Evolutionary conservation across 805 yeast genomes (phyloP).

Genomic region (Vanderwaltozyma yarrowii): DNA sequence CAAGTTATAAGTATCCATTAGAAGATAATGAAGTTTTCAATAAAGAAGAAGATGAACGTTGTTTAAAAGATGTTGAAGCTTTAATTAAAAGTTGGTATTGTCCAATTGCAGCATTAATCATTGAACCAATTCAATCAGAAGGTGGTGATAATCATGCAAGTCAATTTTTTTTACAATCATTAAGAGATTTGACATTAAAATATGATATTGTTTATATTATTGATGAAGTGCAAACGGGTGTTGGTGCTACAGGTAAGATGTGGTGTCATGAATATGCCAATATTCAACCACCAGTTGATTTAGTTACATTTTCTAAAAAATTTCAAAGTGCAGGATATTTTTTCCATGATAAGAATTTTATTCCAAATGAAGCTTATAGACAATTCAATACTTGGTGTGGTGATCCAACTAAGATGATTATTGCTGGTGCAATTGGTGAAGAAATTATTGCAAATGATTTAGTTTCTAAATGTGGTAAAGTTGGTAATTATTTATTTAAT

Average conservation of each 20-base stretch:
- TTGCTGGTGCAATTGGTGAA: constrained; percentile 50
- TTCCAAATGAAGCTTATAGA: constrained; percentile 53
- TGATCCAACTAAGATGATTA: constrained; percentile 57
- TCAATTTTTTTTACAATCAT: constrained; percentile 47
- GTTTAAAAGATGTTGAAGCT: constrained; percentile 66
- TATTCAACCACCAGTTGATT: constrained; percentile 51
- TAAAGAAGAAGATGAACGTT: constrained; percentile 68
- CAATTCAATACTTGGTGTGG: constrained; percentile 78
- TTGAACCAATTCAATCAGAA: constrained; percentile 80
- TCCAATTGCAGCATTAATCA: constrained; percentile 81
- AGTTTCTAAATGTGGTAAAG: constrained; percentile 37
- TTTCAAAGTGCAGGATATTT: constrained; percentile 67
- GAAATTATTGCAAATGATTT: constrained; percentile 42
- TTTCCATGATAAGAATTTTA: constrained; percentile 47
- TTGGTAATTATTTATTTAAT: constrained; percentile 44
- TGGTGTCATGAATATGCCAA: constrained; percentile 69
- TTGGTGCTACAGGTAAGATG: constrained; percentile 61
- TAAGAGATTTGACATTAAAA: constrained; percentile 50
- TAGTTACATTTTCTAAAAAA: constrained; percentile 63
- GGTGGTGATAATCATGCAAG: constrained; percentile 72
- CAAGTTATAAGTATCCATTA: constrained; percentile 75
- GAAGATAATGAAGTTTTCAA: constrained; percentile 55
- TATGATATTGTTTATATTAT: constrained; percentile 50
- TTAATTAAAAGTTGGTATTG: constrained; percentile 53
- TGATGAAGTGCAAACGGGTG: constrained; percentile 70